A percentile compares a stretch with the other conserved stretches of the same genome.
Evolutionary conservation across 2,329 filamentous ascomycete species (phyloP).

Genomic region (Curvularia verruculosa): DNA sequence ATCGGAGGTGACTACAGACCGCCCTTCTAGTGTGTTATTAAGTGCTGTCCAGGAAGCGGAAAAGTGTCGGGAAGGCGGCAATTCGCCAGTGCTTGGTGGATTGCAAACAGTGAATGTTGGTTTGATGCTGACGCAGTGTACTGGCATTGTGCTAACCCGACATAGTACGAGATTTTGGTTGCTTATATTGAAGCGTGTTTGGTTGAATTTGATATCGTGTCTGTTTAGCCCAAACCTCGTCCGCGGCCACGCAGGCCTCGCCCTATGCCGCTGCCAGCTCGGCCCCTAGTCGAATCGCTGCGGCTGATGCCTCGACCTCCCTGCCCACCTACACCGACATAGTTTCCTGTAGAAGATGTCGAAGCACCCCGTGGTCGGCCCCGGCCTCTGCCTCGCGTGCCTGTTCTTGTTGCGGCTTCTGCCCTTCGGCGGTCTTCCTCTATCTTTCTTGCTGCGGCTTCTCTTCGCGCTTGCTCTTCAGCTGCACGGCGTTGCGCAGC

Average conservation of each 20-base stretch:
- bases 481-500: conserved; percentile 76
- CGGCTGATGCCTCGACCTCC: conserved; percentile 57
- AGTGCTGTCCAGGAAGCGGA: not conserved
- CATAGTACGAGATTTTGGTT: not conserved
- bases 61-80: not conserved
- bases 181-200: not conserved
- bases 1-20: not conserved
- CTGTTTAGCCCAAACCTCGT: conserved; percentile 33
- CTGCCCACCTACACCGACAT: conserved; percentile 54
- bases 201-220: not conserved
- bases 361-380: conserved; percentile 44
- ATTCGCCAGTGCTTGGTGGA: not conserved
- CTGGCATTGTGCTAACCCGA: not conserved
- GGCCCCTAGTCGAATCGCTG: conserved; percentile 52
- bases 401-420: conserved; percentile 60
- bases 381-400: conserved; percentile 45
- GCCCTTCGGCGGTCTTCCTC: conserved; percentile 62
- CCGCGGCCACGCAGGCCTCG: conserved; percentile 47
- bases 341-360: conserved; percentile 44
- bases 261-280: conserved; percentile 53
- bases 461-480: conserved; percentile 79
- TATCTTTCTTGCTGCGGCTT: conserved; percentile 65
- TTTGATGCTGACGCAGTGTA: not conserved
- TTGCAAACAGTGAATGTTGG: not conserved
- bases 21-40: not conserved